phyloP scores from a whole-genome alignment of 805 yeast genomes.

The Candida ponderosae region DNA sequence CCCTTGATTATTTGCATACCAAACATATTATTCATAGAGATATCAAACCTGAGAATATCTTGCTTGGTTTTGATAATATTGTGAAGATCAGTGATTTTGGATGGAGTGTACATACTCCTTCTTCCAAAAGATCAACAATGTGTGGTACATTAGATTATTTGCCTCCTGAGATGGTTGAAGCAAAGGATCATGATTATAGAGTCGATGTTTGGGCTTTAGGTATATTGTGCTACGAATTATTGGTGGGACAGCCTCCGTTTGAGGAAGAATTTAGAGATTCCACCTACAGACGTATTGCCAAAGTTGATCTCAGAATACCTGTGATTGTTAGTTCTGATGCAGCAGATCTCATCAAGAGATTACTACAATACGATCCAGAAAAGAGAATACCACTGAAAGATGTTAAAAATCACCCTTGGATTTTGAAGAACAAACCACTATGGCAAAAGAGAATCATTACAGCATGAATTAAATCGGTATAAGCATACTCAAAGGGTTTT shows the following conservation, averaged over 20 bases:
- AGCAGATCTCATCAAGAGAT: slow-evolving; percentile 55
- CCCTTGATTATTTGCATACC: slow-evolving; percentile 68
- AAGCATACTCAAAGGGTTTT: neutral
- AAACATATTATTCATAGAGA: slow-evolving; percentile 86
- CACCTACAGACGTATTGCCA: slow-evolving; percentile 74
- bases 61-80: slow-evolving; percentile 66
- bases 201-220: slow-evolving; percentile 96
- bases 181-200: slow-evolving; percentile 63
- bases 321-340: slow-evolving; percentile 65
- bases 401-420: slow-evolving; percentile 80
- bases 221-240: slow-evolving; percentile 72
- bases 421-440: slow-evolving; percentile 47
- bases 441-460: slow-evolving; percentile 39
- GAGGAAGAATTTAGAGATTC: slow-evolving; percentile 72
- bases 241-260: slow-evolving; percentile 89
- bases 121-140: slow-evolving; percentile 62
- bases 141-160: slow-evolving; percentile 94
- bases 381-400: slow-evolving; percentile 54
- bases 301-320: slow-evolving; percentile 72
- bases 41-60: slow-evolving; percentile 87
- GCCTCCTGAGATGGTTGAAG: slow-evolving; percentile 93
- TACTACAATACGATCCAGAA: slow-evolving; percentile 63
- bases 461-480: neutral
- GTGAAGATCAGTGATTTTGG: slow-evolving; percentile 92
- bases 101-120: slow-evolving; percentile 74